Conservation (phyloP, 2,329 filamentous ascomycete species). For the Teratosphaeriaceae sp. region DNA sequence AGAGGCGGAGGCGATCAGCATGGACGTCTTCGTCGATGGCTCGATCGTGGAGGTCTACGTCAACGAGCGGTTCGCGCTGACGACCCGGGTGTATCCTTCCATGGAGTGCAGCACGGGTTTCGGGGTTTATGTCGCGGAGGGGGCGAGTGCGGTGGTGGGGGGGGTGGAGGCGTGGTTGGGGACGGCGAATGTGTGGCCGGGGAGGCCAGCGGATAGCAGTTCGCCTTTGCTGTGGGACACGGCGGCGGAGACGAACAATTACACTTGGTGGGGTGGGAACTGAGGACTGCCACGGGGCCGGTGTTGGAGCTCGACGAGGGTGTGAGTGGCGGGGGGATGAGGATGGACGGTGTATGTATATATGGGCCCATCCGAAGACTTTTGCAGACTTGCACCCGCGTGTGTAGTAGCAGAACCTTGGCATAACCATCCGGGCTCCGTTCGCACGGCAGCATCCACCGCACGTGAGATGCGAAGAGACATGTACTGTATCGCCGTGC, state of each 20-base stretch:
- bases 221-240: slow-evolving; percentile 37
- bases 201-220: slow-evolving; percentile 36
- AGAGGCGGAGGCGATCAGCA: slow-evolving; percentile 32
- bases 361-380: no score
- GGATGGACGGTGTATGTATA: no score
- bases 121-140: slow-evolving; percentile 36
- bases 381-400: no score
- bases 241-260: slow-evolving; percentile 38
- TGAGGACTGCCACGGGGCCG: slow-evolving; percentile 9
- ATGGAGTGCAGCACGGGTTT: slow-evolving; percentile 38
- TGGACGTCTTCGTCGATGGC: slow-evolving; percentile 43
- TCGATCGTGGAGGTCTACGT: slow-evolving; percentile 42
- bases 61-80: slow-evolving; percentile 36
- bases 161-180: slow-evolving; percentile 35
- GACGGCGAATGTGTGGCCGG: slow-evolving; percentile 34
- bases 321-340: not conserved
- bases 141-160: slow-evolving; percentile 28
- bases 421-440: no score
- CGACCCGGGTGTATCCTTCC: slow-evolving; percentile 41
- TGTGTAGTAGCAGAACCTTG: no score
- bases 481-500: not conserved
- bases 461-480: not conserved
- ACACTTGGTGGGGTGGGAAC: slow-evolving; percentile 41
- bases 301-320: not conserved
- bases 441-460: not conserved